These are phyloP conservation scores for Hygrophoropsis aurantiaca DNA, from an alignment of 768 basidiomycete genomes.

Conservation along the genomic window DNA sequence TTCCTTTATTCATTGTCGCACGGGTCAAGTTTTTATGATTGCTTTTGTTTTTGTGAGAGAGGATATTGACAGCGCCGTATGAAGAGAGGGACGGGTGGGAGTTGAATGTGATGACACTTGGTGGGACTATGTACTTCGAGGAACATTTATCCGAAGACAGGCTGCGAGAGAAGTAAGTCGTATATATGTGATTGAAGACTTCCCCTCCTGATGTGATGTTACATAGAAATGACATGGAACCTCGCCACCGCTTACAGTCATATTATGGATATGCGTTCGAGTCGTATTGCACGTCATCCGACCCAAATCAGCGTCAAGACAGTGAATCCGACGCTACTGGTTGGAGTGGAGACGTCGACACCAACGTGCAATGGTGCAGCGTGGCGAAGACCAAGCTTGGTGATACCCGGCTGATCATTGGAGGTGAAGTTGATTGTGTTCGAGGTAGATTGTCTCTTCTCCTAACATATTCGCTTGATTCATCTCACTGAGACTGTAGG, in stretches of 20 bases:
- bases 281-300: constrained; percentile 70
- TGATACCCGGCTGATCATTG: constrained; percentile 68
- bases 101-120: constrained; percentile 76
- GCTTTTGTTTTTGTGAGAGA: constrained; percentile 42
- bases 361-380: constrained; percentile 88
- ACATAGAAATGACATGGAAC: constrained; percentile 62
- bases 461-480: constrained; percentile 6
- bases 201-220: background rate
- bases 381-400: constrained; percentile 86
- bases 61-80: constrained; percentile 80
- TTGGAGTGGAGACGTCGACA: constrained; percentile 83
- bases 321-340: constrained; percentile 40
- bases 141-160: constrained; percentile 63
- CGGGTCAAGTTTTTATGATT: constrained; percentile 13
- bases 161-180: constrained; percentile 62
- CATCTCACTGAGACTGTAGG: constrained; percentile 37
- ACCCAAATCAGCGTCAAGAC: constrained; percentile 19
- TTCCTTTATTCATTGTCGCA: constrained; percentile 2
- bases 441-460: constrained; percentile 47
- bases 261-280: constrained; percentile 93
- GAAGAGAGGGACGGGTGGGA: constrained; percentile 81
- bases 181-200: background rate
- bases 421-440: constrained; percentile 91
- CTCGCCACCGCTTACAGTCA: constrained; percentile 58
- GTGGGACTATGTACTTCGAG: constrained; percentile 72